Evolutionary conservation across 768 basidiomycete genomes (phyloP).

Genomic region (Suillus clintonianus): DNA sequence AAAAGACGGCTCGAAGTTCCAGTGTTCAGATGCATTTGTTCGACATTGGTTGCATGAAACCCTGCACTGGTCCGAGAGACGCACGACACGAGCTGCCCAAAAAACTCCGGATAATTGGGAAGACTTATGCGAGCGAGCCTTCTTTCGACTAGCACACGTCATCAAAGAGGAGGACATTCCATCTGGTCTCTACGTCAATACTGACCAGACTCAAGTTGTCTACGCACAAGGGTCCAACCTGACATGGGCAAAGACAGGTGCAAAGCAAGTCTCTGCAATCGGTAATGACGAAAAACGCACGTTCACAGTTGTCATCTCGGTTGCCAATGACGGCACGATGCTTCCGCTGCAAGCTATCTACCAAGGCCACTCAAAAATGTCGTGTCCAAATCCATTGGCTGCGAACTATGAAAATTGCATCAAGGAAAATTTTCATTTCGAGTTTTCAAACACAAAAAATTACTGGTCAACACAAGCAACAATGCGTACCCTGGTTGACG

Average conservation of each 20-base stretch:
- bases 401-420: slow-evolving; percentile 23
- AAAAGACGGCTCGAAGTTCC: slow-evolving; percentile 29
- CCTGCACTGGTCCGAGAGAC: slow-evolving; percentile 17
- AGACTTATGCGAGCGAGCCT: slow-evolving; percentile 14
- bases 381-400: too few species aligned
- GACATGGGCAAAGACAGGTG: slow-evolving; percentile 32
- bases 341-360: slow-evolving; percentile 43
- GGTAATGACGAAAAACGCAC: slow-evolving; percentile 45
- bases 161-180: slow-evolving; percentile 31
- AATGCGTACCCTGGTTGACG: slow-evolving; percentile 19
- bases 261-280: slow-evolving; percentile 35
- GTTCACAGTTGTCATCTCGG: slow-evolving; percentile 38
- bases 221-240: slow-evolving; percentile 20
- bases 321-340: slow-evolving; percentile 31
- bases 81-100: slow-evolving; percentile 35
- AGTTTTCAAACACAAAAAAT: slow-evolving; percentile 22
- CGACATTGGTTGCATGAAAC: slow-evolving; percentile 19
- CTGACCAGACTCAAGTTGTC: slow-evolving; percentile 33
- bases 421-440: slow-evolving; percentile 24
- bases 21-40: slow-evolving; percentile 28
- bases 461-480: slow-evolving; percentile 30
- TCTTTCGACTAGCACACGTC: slow-evolving; percentile 22
- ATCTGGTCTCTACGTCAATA: slow-evolving; percentile 22
- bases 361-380: slow-evolving; percentile 24
- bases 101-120: slow-evolving; percentile 35